phyloP scores from a whole-genome alignment of 768 basidiomycete genomes.

The Amanita phalloides region DNA sequence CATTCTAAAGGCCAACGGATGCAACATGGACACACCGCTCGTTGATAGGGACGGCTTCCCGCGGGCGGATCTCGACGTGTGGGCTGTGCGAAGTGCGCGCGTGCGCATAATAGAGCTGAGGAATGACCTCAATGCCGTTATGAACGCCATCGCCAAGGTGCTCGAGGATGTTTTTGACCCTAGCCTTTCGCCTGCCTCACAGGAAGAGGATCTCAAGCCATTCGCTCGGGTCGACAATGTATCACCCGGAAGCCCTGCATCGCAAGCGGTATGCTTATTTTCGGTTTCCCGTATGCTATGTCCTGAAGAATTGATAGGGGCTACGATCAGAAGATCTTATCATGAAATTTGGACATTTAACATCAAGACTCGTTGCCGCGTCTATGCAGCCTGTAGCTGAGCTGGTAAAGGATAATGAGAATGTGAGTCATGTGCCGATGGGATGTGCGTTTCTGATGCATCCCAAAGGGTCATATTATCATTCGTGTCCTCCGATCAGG shows the following conservation, averaged over 20 bases:
- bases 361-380: constrained; percentile 36
- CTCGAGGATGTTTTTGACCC: constrained; percentile 63
- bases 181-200: constrained; percentile 9
- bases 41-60: constrained; percentile 88
- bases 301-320: constrained; percentile 32
- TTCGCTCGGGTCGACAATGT: constrained; percentile 82
- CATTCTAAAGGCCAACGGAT: constrained; percentile 52
- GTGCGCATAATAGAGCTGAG: constrained; percentile 69
- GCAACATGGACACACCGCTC: constrained; percentile 61
- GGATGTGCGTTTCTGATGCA: background rate
- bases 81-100: constrained; percentile 65
- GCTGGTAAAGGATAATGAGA: constrained; percentile 69
- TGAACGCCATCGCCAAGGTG: constrained; percentile 54
- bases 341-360: constrained; percentile 61
- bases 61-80: constrained; percentile 76
- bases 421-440: constrained; percentile 36
- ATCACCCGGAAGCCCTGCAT: constrained; percentile 73
- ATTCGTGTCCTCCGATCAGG: constrained; percentile 48
- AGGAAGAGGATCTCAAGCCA: constrained; percentile 22
- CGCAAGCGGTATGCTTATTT: constrained; percentile 48
- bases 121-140: constrained; percentile 64
- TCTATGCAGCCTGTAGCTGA: constrained; percentile 60
- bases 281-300: background rate
- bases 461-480: constrained; percentile 40
- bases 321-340: constrained; percentile 61